Evolutionary conservation across 2,329 filamentous ascomycete genomes (phyloP), one percentile per base, ranked within the genome.

Genomic region (Sclerotinia sclerotiorum): DNA sequence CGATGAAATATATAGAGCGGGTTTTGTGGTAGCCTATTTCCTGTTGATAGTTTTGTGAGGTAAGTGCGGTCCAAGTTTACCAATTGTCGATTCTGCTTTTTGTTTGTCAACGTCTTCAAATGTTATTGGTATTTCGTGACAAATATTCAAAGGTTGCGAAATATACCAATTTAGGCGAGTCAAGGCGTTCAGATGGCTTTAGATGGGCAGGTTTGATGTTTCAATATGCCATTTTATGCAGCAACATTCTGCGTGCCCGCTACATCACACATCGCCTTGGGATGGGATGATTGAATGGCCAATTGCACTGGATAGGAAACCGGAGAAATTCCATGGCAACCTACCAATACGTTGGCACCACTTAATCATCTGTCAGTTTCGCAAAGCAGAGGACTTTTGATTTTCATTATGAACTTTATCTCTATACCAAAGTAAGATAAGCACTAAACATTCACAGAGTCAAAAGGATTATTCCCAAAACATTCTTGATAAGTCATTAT

Each of bases 81-180:
- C 3, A 2, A 6, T 11, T 24, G 15, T 46, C 39, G 11, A 19
- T 13, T 44, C 2, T 11, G 6, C 10, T 15, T 24, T 6, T 35
- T n/a, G 7, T 21, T 8, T 35, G 2, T 32, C 21, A 15, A 27
- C 21, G 0, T 57, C 27, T 27, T 24, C n/a, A 5, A 35, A 2
- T 8, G 4, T 8, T 27, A 8, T 57, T 46, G 49, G n/a, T 44
- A 24, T 67, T 44, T 51, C 48, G 65, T 49, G 65, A 69, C 5
- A 69, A 68, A 52, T 65, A 61, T 73, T 68, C 11, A 69, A 66
- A 68, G 68, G 68, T 21, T 71, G 67, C 32, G n/a, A 67, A 56
- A 63, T 65, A 56, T 74, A 67, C 51, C 67, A 68, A 66, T 62
- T 21, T n/a, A 62, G 70, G 62, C 66, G 68, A 66, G 58, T 70